A percentile compares a stretch with the other conserved stretches of the same genome.
phyloP scores from a whole-genome alignment of 345 rosid genomes.

The Populus nigra region DNA sequence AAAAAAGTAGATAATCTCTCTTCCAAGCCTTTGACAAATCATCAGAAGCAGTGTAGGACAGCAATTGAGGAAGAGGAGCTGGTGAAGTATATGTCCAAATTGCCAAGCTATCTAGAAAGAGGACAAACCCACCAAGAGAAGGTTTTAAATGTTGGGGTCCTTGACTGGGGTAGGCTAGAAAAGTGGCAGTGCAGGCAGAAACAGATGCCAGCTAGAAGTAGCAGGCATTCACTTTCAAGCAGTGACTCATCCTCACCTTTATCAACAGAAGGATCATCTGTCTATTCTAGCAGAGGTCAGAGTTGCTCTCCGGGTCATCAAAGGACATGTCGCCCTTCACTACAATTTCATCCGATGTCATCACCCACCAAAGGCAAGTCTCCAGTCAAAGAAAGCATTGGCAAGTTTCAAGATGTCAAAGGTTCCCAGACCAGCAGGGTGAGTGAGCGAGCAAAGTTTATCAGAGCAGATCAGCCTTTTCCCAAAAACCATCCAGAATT shows the following conservation, averaged over 20 bases:
- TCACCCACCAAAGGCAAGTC: slow-evolving; percentile 39
- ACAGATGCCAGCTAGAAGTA: slow-evolving; percentile 35
- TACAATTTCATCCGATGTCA: slow-evolving; percentile 42
- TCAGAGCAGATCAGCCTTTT: slow-evolving; percentile 28
- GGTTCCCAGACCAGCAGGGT: background rate
- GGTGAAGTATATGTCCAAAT: slow-evolving; percentile 80
- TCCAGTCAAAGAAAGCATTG: slow-evolving; percentile 27
- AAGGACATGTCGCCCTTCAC: slow-evolving; percentile 37
- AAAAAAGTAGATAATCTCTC: slow-evolving; percentile 38
- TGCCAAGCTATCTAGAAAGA: slow-evolving; percentile 79
- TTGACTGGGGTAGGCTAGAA: slow-evolving; percentile 84
- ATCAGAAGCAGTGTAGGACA: slow-evolving; percentile 26
- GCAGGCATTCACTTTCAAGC: slow-evolving; percentile 46
- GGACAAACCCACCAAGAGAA: slow-evolving; percentile 52
- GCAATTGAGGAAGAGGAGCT: slow-evolving; percentile 57
- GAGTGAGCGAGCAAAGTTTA: slow-evolving; percentile 20
- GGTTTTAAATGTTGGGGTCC: slow-evolving; percentile 81
- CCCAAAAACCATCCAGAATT: slow-evolving; percentile 19
- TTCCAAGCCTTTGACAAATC: slow-evolving; percentile 32
- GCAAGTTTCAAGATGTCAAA: slow-evolving; percentile 31
- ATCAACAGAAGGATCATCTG: slow-evolving; percentile 48
- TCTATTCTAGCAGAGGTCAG: slow-evolving; percentile 45
- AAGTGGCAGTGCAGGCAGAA: slow-evolving; percentile 70
- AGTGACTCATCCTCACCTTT: slow-evolving; percentile 39
- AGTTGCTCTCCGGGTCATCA: slow-evolving; percentile 41